Percentiles rank a stretch among this genome's conserved stretches.
These are phyloP conservation scores for Neocatenulostroma microsporum DNA, from an alignment of 2,329 filamentous ascomycete genomes.

Conservation along the genomic window DNA sequence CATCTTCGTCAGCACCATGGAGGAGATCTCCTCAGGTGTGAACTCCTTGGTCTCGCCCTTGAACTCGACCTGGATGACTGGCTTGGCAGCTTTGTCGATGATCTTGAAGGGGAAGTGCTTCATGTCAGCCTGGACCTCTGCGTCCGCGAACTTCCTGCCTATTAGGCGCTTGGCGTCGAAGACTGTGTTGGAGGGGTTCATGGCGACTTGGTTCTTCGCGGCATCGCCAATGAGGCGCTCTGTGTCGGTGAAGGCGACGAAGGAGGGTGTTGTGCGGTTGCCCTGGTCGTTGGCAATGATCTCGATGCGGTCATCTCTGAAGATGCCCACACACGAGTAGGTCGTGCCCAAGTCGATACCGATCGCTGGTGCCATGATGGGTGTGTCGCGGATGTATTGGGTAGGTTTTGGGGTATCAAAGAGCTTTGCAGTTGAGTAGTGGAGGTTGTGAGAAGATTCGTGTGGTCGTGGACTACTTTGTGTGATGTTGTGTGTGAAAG, in stretches of 20 bases:
- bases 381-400: conserved; percentile 6
- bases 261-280: conserved; percentile 84
- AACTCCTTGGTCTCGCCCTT: conserved; percentile 93
- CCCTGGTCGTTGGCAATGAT: conserved; percentile 98
- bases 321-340: conserved; percentile 93
- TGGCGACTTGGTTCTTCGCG: conserved; percentile 94
- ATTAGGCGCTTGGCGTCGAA: conserved; percentile 99
- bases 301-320: conserved; percentile 92
- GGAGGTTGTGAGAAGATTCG: not conserved
- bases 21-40: conserved; percentile 96
- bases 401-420: no score
- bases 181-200: conserved; percentile 97
- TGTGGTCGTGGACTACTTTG: not conserved
- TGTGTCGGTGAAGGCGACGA: conserved; percentile 90
- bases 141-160: conserved; percentile 90
- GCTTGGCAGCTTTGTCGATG: conserved; percentile 80
- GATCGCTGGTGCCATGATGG: conserved; percentile 58
- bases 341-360: conserved; percentile 98
- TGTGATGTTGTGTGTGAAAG: not conserved
- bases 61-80: conserved; percentile 82
- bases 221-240: conserved; percentile 95
- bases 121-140: conserved; percentile 91
- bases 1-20: conserved; percentile 96
- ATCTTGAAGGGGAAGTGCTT: conserved; percentile 99
- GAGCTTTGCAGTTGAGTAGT: not conserved